Percentiles rank a stretch among this genome's conserved stretches.
Evolutionary conservation across 1,284 basidiomycete species (phyloP).

Genomic region (Heliocybe sulcata): DNA sequence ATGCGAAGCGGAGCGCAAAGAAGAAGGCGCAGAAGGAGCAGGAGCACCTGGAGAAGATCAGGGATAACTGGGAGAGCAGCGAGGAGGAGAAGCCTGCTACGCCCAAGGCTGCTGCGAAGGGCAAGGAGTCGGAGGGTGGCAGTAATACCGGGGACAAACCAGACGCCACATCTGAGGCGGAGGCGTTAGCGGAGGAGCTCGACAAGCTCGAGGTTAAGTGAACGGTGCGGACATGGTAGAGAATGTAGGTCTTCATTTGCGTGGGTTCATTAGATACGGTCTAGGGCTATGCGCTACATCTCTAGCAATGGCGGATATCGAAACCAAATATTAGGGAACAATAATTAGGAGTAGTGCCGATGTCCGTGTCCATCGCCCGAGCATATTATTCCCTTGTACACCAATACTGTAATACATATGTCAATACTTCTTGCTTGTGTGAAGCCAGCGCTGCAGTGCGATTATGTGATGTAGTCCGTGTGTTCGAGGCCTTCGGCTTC

Average conservation of each 20-base stretch:
- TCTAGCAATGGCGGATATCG: neutral
- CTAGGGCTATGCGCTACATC: neutral
- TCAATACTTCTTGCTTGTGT: neutral
- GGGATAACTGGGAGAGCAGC: slow-evolving; percentile 75
- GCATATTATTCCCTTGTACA: neutral
- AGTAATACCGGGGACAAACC: neutral
- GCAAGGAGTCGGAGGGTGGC: slow-evolving; percentile 2
- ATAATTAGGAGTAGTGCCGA: neutral
- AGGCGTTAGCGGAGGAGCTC: slow-evolving; percentile 33
- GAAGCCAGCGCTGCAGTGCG: neutral
- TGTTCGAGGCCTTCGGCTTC: slow-evolving; percentile 21
- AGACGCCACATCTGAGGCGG: slow-evolving; percentile 10
- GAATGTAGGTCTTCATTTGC: slow-evolving; percentile 1
- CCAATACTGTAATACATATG: neutral
- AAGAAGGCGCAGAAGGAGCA: slow-evolving; percentile 53
- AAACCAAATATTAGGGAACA: neutral
- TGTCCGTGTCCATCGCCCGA: neutral
- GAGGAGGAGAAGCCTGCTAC: slow-evolving; percentile 30
- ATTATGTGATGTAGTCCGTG: slow-evolving; percentile 26
- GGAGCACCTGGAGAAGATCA: slow-evolving; percentile 33
- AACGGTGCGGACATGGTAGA: slow-evolving; percentile 8
- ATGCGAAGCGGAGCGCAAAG: slow-evolving; percentile 77
- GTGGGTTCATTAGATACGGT: neutral
- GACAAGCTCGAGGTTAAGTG: slow-evolving; percentile 33
- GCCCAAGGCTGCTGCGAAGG: slow-evolving; percentile 8